These are phyloP conservation scores for Fusarium caatingaense DNA, from an alignment of 2,329 filamentous ascomycete genomes.

Conservation along the genomic window DNA sequence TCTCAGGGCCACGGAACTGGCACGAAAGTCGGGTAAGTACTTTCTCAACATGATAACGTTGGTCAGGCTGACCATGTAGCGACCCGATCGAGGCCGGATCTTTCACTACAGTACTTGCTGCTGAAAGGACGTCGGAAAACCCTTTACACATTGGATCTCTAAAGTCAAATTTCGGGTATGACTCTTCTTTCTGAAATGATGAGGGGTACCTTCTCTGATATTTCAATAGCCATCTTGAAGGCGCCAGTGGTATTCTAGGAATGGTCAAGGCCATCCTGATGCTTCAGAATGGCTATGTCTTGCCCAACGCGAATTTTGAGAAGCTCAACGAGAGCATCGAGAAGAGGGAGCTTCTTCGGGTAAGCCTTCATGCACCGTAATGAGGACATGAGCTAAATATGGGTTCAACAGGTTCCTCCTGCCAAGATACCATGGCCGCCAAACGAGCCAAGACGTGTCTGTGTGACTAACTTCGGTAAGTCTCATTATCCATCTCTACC, in stretches of 20 bases:
- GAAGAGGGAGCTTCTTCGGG: neutral
- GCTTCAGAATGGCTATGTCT: neutral
- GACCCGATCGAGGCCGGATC: neutral
- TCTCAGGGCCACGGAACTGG: neutral
- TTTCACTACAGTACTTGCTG: neutral
- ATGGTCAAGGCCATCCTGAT: conserved; percentile 1
- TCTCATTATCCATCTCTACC: neutral
- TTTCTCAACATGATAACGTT: neutral
- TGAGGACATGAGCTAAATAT: neutral
- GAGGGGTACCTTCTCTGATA: neutral
- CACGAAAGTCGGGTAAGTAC: neutral
- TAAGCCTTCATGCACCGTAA: neutral
- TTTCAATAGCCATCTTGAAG: neutral
- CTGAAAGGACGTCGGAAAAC: neutral
- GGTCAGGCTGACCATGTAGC: neutral
- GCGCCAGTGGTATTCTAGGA: neutral
- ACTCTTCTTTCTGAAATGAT: neutral
- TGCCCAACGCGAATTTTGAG: neutral
- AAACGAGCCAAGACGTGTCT: neutral
- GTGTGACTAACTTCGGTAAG: neutral
- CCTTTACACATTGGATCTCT: neutral
- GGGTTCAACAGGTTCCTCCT: neutral
- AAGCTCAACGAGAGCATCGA: neutral
- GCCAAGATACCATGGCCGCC: neutral
- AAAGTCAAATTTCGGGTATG: neutral